Conservation (phyloP, 2,329 filamentous ascomycete species). For the Plenodomus biglobosus region DNA sequence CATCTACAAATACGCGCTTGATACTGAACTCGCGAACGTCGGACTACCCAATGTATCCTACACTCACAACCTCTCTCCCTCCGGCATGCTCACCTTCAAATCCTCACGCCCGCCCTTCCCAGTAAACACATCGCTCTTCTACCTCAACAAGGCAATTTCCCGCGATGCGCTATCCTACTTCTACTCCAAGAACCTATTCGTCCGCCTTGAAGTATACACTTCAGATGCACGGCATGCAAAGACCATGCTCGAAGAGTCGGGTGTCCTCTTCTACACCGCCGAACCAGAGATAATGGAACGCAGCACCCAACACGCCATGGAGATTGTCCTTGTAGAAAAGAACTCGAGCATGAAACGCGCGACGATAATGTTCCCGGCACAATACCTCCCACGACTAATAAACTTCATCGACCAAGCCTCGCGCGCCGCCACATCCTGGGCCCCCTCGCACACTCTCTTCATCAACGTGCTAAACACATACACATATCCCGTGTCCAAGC, state of each 20-base stretch:
- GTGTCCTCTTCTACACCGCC: constrained; percentile 30
- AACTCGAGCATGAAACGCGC: constrained; percentile 30
- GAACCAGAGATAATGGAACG: constrained; percentile 7
- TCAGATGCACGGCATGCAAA: constrained; percentile 35
- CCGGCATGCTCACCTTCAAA: constrained; percentile 27
- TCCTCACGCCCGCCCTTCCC: constrained; percentile 35
- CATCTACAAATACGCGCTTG: constrained; percentile 38
- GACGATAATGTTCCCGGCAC: constrained; percentile 36
- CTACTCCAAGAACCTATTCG: constrained; percentile 37
- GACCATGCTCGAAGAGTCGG: constrained; percentile 36
- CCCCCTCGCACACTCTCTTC: constrained; percentile 21
- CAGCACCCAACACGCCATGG: constrained; percentile 26
- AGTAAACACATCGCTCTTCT: constrained; percentile 28
- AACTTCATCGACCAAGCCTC: constrained; percentile 37
- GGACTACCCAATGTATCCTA: constrained; percentile 36
- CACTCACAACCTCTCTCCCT: constrained; percentile 19
- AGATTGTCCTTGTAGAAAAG: constrained; percentile 34
- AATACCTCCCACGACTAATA: constrained; percentile 40
- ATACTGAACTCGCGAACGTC: constrained; percentile 39
- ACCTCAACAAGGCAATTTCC: constrained; percentile 29
- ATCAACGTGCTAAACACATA: constrained; percentile 30
- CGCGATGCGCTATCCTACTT: constrained; percentile 30
- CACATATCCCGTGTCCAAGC: constrained; percentile 20
- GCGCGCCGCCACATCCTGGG: constrained; percentile 24
- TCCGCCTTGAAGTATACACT: constrained; percentile 29